phyloP scores from a whole-genome alignment of 495 filamentous ascomycete genomes.

The Alectoria sarmentosa region DNA sequence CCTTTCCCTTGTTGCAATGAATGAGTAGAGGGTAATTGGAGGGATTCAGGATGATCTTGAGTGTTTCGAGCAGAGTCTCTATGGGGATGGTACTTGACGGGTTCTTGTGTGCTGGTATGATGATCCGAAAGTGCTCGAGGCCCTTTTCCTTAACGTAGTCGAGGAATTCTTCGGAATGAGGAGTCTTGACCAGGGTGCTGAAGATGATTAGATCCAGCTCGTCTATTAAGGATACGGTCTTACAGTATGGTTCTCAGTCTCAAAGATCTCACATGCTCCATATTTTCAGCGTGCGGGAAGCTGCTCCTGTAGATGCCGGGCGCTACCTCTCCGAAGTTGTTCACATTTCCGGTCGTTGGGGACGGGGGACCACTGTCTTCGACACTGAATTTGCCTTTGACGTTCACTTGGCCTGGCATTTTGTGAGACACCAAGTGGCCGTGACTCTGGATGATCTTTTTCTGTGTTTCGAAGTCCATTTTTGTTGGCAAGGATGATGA shows the following conservation, averaged over 20 bases:
- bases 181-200: constrained; percentile 70
- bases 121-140: constrained; percentile 62
- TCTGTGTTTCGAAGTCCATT: constrained; percentile 18
- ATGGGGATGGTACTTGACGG: constrained; percentile 41
- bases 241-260: constrained; percentile 70
- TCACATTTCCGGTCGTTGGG: constrained; percentile 36
- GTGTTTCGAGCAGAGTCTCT: constrained; percentile 54
- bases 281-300: constrained; percentile 59
- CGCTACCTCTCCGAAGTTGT: constrained; percentile 60
- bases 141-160: constrained; percentile 53
- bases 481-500: constrained; percentile 1
- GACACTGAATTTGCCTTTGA: constrained; percentile 16
- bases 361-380: constrained; percentile 27
- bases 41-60: constrained; percentile 56
- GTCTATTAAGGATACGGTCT: constrained; percentile 1
- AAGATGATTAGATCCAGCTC: constrained; percentile 14
- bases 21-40: constrained; percentile 69
- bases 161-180: constrained; percentile 48
- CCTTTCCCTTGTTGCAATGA: constrained; percentile 86
- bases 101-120: constrained; percentile 74
- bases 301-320: constrained; percentile 69
- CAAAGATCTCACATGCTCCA: constrained; percentile 54
- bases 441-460: constrained; percentile 18
- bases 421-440: constrained; percentile 17
- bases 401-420: constrained; percentile 1